Evolutionary conservation across 495 filamentous ascomycete species (phyloP), one percentile per base, ranked within the genome.

Genomic region (Thermochaetoides thermophila): DNA sequence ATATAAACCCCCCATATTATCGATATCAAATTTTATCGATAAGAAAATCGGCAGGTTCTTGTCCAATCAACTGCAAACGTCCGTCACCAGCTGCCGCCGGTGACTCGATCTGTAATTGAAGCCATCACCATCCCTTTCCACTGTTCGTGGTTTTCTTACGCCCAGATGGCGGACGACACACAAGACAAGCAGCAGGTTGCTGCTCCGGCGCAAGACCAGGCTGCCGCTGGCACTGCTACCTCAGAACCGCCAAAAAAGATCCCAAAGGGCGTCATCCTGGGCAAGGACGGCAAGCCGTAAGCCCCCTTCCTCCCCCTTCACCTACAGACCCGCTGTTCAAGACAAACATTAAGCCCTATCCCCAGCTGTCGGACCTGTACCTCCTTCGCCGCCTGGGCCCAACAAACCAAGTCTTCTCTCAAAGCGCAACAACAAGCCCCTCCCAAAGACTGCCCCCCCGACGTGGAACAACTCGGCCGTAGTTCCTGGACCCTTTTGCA

Each of bases 211-310:
- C 18, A 24, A 4, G 35, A 28, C 13, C 19, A 19, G 10, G 35
- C 25, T 12, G 31, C 27, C 1, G 28, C 31, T n/a, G 17, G 38
- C 11, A 20, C 15, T n/a, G 29, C 33, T 11, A 24, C 21, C 21
- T 24, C 34, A 22, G 43, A 38, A 25, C 42, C 54, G 3, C 52
- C 56, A 14, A 58, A 55, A 38, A 60, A 57, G 33, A 34, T 63
- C 23, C 78, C 82, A 10, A 91, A 84, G 53, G 87, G 86, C 40
- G 66, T 93, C 5, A 71, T 93, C 3, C 61, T 95, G 24, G 89
- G 78, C 27, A 82, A 86, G 44, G 83, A 97, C 64, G 89, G 89
- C 28, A 96, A 95, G 60, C 89, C 87, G 89, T 96, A 66, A 57
- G 83, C 46, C n/a, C n/a, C n/a, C n/a, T n/a, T n/a, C n/a, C n/a